A percentile compares a stretch with the other conserved stretches of the same genome.
Conservation (phyloP, 139 green algal species). For the Coccomyxa sp. region DNA sequence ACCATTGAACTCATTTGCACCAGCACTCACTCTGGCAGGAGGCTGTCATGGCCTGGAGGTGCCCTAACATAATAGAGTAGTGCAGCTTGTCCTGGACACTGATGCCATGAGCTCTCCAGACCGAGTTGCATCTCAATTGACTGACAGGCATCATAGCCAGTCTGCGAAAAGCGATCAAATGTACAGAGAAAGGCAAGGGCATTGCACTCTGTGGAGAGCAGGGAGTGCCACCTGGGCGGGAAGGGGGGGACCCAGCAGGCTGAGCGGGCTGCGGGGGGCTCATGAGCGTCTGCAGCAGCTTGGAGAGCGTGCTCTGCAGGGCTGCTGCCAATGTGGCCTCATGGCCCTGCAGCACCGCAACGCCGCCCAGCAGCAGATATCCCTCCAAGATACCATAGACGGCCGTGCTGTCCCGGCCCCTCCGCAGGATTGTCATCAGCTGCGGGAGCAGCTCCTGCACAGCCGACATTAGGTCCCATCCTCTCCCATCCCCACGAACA, state of each 20-base stretch:
- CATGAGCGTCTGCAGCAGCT: conserved; percentile 32
- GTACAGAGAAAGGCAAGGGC: not conserved
- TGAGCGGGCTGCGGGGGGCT: not conserved
- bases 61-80: too few relatives aligned
- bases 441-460: not conserved
- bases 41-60: too few relatives aligned
- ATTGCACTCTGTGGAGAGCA: not conserved
- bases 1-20: too few relatives aligned
- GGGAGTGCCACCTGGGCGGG: not conserved
- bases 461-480: not conserved
- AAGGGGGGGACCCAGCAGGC: not conserved
- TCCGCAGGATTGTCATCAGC: conserved; percentile 34
- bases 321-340: not conserved
- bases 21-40: too few relatives aligned
- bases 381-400: conserved; percentile 55
- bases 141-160: not conserved
- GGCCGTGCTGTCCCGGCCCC: conserved; percentile 44
- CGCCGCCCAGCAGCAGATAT: conserved; percentile 50
- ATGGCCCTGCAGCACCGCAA: not conserved
- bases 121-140: not conserved
- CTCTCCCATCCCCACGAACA: not conserved
- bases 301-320: not conserved
- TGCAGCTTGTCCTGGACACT: not conserved
- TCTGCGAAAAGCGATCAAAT: not conserved
- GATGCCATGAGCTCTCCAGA: not conserved